phyloP scores from a whole-genome alignment of 2,329 filamentous ascomycete species.

The Alternaria brassicicola region DNA sequence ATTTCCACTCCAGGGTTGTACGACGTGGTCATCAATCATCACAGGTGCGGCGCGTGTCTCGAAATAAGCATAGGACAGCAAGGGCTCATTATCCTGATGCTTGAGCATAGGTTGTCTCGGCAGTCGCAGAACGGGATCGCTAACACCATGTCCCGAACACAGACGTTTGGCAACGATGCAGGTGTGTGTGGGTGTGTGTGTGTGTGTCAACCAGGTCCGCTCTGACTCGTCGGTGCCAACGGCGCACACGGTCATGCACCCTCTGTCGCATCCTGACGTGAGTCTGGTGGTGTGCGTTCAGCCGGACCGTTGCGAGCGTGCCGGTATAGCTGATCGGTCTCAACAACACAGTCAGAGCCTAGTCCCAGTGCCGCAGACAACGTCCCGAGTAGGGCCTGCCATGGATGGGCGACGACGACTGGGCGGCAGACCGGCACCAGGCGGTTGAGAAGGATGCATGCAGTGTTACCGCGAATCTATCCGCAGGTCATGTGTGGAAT shows the following conservation, averaged over 20 bases:
- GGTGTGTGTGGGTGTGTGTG: neutral
- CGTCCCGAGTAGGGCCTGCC: neutral
- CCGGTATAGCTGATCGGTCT: constrained; percentile 5
- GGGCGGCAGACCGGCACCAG: constrained; percentile 8
- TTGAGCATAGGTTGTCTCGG: constrained; percentile 10
- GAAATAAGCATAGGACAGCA: constrained; percentile 11
- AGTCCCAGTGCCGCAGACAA: constrained; percentile 1
- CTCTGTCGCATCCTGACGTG: neutral
- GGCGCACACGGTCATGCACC: constrained; percentile 6
- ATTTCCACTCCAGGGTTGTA: constrained; percentile 28
- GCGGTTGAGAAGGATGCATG: neutral
- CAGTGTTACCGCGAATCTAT: constrained; percentile 1
- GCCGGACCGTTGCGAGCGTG: constrained; percentile 7
- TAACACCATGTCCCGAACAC: constrained; percentile 5
- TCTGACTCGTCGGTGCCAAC: constrained; percentile 8
- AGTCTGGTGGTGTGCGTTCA: neutral
- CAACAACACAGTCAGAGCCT: constrained; percentile 1
- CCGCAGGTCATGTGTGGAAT: neutral
- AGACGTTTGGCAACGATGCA: constrained; percentile 1
- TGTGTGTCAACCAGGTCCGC: constrained; percentile 3
- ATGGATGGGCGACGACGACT: constrained; percentile 2
- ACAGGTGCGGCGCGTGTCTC: constrained; percentile 9
- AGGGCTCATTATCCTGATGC: constrained; percentile 14
- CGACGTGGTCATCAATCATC: constrained; percentile 22
- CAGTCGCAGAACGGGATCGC: constrained; percentile 21